phyloP scores from a whole-genome alignment of 495 filamentous ascomycete genomes.

The Hypoxylon perforatum region DNA sequence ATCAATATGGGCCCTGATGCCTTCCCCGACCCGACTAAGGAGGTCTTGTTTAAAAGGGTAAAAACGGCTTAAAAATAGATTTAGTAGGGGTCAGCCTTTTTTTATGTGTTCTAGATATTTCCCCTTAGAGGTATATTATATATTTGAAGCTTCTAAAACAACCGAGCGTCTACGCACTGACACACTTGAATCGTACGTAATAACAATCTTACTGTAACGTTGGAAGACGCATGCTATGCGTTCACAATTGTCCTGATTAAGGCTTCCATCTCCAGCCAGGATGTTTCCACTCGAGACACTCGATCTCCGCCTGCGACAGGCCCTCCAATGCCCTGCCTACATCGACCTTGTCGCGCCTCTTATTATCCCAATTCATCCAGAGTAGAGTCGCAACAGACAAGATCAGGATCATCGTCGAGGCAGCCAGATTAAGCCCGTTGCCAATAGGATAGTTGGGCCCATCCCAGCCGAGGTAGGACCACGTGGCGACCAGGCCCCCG shows the following conservation, averaged over 20 bases:
- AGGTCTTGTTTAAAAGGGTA: conserved; percentile 42
- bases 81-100: background rate
- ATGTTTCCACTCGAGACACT: conserved; percentile 79
- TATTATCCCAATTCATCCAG: conserved; percentile 76
- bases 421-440: conserved; percentile 78
- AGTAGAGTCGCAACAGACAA: conserved; percentile 56
- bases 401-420: conserved; percentile 63
- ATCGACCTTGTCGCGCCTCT: conserved; percentile 63
- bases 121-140: background rate
- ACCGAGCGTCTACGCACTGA: too few relatives aligned
- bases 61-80: conserved; percentile 3
- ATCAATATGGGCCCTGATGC: conserved; percentile 26
- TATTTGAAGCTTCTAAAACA: background rate
- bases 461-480: conserved; percentile 74
- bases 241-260: conserved; percentile 36
- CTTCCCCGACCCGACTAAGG: conserved; percentile 45
- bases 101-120: background rate
- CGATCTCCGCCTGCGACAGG: conserved; percentile 64
- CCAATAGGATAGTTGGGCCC: conserved; percentile 76
- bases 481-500: conserved; percentile 76
- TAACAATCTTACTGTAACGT: too few relatives aligned
- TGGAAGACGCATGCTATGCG: too few relatives aligned
- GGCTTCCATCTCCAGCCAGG: conserved; percentile 74
- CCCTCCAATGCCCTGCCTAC: conserved; percentile 66
- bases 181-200: too few relatives aligned